Evolutionary conservation across 805 yeast genomes (phyloP).

Genomic region (Wickerhamia fluorescens): DNA sequence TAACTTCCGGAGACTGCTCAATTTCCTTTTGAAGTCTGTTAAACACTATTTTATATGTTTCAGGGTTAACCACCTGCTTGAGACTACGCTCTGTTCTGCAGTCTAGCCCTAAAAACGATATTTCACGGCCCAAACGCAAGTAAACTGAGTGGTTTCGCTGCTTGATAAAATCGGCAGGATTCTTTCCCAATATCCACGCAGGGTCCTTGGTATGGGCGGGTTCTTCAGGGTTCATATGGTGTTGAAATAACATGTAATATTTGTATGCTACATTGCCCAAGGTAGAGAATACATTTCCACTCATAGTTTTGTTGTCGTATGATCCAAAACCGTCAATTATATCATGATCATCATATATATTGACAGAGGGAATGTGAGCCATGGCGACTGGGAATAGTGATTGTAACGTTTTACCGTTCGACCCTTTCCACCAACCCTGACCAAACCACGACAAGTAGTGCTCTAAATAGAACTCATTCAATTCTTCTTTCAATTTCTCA

Average conservation of each 20-base stretch:
- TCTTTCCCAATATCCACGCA: constrained; percentile 56
- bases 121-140: constrained; percentile 65
- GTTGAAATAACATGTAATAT: constrained; percentile 89
- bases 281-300: constrained; percentile 54
- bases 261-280: constrained; percentile 77
- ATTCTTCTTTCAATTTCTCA: constrained; percentile 43
- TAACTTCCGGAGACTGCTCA: constrained; percentile 45
- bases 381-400: constrained; percentile 63
- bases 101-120: constrained; percentile 75
- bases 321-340: constrained; percentile 96
- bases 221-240: constrained; percentile 52
- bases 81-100: constrained; percentile 86
- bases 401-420: constrained; percentile 59
- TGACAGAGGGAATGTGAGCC: constrained; percentile 78
- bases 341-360: constrained; percentile 92
- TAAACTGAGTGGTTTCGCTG: constrained; percentile 62
- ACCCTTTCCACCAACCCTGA: constrained; percentile 75
- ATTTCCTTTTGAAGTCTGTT: constrained; percentile 49
- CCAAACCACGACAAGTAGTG: constrained; percentile 90
- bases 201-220: constrained; percentile 32
- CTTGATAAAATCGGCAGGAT: constrained; percentile 61
- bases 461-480: constrained; percentile 60
- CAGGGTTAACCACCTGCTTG: constrained; percentile 44
- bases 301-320: constrained; percentile 71
- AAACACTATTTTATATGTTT: constrained; percentile 58